These are phyloP conservation scores for Ustanciosporium gigantosporum DNA, from an alignment of 1,284 basidiomycete species.

Conservation along the genomic window DNA sequence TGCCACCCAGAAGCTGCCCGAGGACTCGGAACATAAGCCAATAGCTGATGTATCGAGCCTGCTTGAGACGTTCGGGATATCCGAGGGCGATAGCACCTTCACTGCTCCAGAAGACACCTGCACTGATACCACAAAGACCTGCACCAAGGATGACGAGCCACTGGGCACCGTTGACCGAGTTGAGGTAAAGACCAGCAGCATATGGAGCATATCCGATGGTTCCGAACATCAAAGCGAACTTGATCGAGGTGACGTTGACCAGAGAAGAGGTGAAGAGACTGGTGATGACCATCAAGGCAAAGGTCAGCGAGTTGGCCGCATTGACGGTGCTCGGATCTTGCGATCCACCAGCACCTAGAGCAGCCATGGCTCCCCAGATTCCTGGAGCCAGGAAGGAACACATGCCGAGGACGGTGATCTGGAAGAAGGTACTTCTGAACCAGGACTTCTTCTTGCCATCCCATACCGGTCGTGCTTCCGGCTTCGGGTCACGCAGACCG, in stretches of 20 bases:
- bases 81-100: slow-evolving; percentile 45
- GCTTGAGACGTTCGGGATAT: slow-evolving; percentile 56
- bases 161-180: slow-evolving; percentile 41
- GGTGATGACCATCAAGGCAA: slow-evolving; percentile 60
- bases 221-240: slow-evolving; percentile 56
- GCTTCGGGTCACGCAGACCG: slow-evolving; percentile 28
- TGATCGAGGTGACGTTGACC: slow-evolving; percentile 49
- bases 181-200: slow-evolving; percentile 58
- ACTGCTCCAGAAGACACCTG: slow-evolving; percentile 60
- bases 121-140: slow-evolving; percentile 59
- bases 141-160: slow-evolving; percentile 62
- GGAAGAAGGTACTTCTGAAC: slow-evolving; percentile 45
- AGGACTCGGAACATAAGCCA: slow-evolving; percentile 60
- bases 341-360: slow-evolving; percentile 59
- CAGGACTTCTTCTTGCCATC: slow-evolving; percentile 21
- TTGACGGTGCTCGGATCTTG: slow-evolving; percentile 55
- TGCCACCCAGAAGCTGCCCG: slow-evolving; percentile 58
- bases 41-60: slow-evolving; percentile 58
- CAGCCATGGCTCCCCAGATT: slow-evolving; percentile 58
- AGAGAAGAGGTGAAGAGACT: slow-evolving; percentile 39
- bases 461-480: slow-evolving; percentile 21
- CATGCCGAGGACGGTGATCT: slow-evolving; percentile 58
- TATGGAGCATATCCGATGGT: slow-evolving; percentile 58
- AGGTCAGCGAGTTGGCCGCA: slow-evolving; percentile 61
- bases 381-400: slow-evolving; percentile 61